Base-by-base conservation (phyloP, 2,329 filamentous ascomycete species). In the Sporothrix humicola region DNA sequence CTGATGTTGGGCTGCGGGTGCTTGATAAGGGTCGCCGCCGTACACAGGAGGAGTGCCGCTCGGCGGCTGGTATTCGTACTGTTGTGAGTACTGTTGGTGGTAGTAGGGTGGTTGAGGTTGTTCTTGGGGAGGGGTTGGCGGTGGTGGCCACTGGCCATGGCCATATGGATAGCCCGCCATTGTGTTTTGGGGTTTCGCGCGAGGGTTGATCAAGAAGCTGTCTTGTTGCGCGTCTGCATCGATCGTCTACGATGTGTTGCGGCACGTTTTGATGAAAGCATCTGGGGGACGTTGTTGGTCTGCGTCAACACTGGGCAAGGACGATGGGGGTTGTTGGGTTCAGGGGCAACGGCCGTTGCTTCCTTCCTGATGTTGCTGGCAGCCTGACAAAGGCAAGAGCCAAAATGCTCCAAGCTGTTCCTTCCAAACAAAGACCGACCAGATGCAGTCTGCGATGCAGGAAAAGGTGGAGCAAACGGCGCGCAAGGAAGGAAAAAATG, bases 91-190 rank as follows among this genome's bases (percentile, higher is more conserved):
- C 20, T 65, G 74, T 10, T 66, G 26, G 10, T 70, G 54, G 20
- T 46, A 73, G 0, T 46, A 73, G 0, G 70, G 48, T 12, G 44
- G 8, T 7, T 52, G 59, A 12, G 46, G 61, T 6, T 44, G 12
- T 48, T 20, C 42, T 17, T 73, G 61, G 9, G 20, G 71, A 23
- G 65, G 13, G 6, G 20, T 26, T 15, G 70, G 71, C 26, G 72
- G 71, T 13, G 75, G 73, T 3, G 73, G 76, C 77, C 77, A 77
- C 54, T 76, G 75, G 71, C 76, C 77, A 73, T 83, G 81, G 66
- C 79, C 78, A 69, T 82, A 82, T 17, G 81, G 80, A 74, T 82
- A 82, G 66, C 83, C 81, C 54, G 83, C 80, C 83, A 85, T 85
- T 52, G 73, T 77, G 42, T 12, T 20, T 63, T 31, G 7, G 17